Evolutionary conservation across 257 asterid genomes (phyloP), one percentile per base, ranked within the genome.

Genomic region (Fraxinus excelsior): DNA sequence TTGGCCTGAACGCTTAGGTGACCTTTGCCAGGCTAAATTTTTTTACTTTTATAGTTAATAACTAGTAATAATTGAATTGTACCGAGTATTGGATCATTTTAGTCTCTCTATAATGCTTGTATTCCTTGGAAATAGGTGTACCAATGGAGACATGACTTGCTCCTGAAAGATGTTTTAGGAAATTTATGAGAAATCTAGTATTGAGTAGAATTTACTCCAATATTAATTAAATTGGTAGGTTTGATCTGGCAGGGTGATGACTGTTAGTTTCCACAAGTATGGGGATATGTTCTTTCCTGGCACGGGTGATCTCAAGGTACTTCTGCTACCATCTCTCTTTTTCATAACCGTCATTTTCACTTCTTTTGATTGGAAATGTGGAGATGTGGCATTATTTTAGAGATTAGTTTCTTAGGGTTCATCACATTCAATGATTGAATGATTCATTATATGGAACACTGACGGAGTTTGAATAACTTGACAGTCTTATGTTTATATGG

Each of bases 201-300:
- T 29, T 12, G 68, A 23, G 32, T 40, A 23, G 18, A 51, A 62
- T 81, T 51, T 40, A 23, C 69, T 35, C 26, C 69, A 38, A 31
- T 51, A 49, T 71, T 4, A 70, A 72, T 28, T 74, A 73, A 83
- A 67, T 19, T 84, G 71, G 62, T 70, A 64, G 26, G 28, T 83
- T 80, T 78, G 73, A 51, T 51, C 70, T 89, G 81, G 80, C 92
- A 96, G 99, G 92, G 99, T 96, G 76, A 96, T 96, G 99, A 96
- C 99, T 6, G 99, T 96, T 82, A 96, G 99, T 86, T 96, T 96
- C 84, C 99, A 96, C 89, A 96, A 96, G 90, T 96, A 86, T 70
- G 99, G 99, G 44, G 99, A 96, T 87, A 38, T 85, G 84, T 96
- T 96, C 89, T 96, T 96, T 80, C 99, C 99, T 51, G 99, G 97